A percentile compares a stretch with the other conserved stretches of the same genome.
phyloP scores from a whole-genome alignment of 2,329 filamentous ascomycete species.

The Clonostachys chloroleuca region DNA sequence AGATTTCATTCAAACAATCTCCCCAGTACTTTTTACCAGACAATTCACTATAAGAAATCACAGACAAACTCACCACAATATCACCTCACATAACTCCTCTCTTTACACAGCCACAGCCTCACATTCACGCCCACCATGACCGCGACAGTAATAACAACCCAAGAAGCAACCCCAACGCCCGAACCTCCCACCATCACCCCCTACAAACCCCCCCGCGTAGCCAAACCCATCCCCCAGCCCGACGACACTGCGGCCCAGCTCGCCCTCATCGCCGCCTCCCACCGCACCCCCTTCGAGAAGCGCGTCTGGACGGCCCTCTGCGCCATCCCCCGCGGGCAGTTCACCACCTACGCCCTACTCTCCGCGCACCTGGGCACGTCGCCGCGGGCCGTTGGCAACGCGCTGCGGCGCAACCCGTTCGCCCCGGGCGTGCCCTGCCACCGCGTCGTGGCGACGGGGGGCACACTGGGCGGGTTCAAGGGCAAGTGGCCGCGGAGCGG shows the following conservation, averaged over 20 bases:
- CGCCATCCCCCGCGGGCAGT: conserved; percentile 70
- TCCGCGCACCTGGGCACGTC: conserved; percentile 65
- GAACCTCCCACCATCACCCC: not conserved
- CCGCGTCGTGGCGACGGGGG: conserved; percentile 70
- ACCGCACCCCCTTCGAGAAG: conserved; percentile 53
- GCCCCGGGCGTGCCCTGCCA: conserved; percentile 81
- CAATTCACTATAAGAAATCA: too few relatives aligned
- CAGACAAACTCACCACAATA: too few relatives aligned
- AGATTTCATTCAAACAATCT: too few relatives aligned
- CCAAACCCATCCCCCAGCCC: not conserved
- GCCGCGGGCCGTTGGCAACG: conserved; percentile 73
- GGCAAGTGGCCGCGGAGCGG: conserved; percentile 60
- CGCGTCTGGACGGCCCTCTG: conserved; percentile 67
- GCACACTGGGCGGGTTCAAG: conserved; percentile 68
- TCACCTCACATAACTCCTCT: too few relatives aligned
- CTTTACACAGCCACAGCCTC: too few relatives aligned
- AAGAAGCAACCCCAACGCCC: not conserved
- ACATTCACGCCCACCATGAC: not conserved
- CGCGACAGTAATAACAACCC: not conserved
- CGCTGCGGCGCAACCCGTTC: conserved; percentile 75
- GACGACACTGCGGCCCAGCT: conserved; percentile 22
- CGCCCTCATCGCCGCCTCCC: conserved; percentile 35
- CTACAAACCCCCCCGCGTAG: not conserved
- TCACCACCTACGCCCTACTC: conserved; percentile 75
- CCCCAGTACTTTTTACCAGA: too few relatives aligned